Conservation (phyloP, 177 flowering plant species). For the Vitis hybrid region DNA sequence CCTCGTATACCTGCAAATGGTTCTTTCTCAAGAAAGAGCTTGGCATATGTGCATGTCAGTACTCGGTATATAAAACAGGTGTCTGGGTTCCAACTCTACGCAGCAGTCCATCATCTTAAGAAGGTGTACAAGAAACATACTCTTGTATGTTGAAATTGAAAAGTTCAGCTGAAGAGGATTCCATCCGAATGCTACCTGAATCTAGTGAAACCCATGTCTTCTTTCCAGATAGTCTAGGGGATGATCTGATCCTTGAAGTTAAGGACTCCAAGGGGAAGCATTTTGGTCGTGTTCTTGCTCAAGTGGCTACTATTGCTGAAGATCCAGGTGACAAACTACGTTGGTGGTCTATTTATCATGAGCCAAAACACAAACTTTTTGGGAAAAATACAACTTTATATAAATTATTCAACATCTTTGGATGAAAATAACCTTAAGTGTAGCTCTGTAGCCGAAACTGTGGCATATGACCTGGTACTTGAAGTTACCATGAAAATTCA, state of each 20-base stretch:
- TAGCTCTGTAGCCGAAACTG: too few relatives aligned
- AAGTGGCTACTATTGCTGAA: constrained; percentile 80
- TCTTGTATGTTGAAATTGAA: constrained; percentile 78
- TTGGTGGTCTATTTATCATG: constrained; percentile 87
- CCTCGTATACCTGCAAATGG: constrained; percentile 54
- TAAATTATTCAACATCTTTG: constrained; percentile 65
- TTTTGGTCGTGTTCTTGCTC: constrained; percentile 81
- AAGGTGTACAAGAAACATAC: constrained; percentile 72
- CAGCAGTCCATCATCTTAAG: constrained; percentile 70
- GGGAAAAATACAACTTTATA: constrained; percentile 76
- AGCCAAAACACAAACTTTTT: constrained; percentile 86
- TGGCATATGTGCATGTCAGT: constrained; percentile 77
- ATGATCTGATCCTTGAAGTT: constrained; percentile 81
- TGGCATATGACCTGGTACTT: too few relatives aligned
- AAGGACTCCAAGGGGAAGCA: constrained; percentile 78
- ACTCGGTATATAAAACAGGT: constrained; percentile 82
- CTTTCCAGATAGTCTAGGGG: constrained; percentile 91
- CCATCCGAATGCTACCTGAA: constrained; percentile 86
- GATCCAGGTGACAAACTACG: constrained; percentile 83
- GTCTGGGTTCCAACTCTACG: constrained; percentile 74
- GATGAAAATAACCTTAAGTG: constrained; percentile 76
- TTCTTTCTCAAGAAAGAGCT: constrained; percentile 70
- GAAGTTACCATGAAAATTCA: too few relatives aligned
- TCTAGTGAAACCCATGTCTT: constrained; percentile 40
- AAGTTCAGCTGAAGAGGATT: constrained; percentile 77